These are phyloP conservation scores for Neoboletus brunneissimus DNA, from an alignment of 768 basidiomycete genomes.

Conservation along the genomic window DNA sequence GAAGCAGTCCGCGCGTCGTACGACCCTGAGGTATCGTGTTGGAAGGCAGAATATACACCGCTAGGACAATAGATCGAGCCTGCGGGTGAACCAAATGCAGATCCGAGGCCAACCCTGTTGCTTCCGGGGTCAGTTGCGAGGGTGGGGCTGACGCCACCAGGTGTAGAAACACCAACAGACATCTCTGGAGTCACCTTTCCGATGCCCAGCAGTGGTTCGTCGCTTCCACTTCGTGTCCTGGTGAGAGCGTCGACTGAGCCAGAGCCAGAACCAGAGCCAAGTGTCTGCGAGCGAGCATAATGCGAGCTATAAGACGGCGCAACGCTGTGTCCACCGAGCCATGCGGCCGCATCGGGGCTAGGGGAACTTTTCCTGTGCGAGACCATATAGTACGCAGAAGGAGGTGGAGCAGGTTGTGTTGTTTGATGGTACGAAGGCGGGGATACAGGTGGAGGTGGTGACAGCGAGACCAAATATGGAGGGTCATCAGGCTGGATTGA, in stretches of 20 bases:
- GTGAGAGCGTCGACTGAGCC: conserved; percentile 28
- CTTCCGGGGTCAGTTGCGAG: conserved; percentile 6
- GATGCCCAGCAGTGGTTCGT: conserved; percentile 26
- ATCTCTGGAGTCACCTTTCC: conserved; percentile 12
- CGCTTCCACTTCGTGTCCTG: conserved; percentile 30
- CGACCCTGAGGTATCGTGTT: conserved; percentile 20
- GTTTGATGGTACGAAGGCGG: conserved; percentile 3
- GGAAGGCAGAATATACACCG: conserved; percentile 4
- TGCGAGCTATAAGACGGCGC: conserved; percentile 29
- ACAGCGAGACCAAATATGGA: conserved; percentile 18
- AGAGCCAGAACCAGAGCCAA: conserved; percentile 26
- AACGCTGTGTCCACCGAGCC: conserved; percentile 24
- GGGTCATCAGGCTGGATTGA: conserved; percentile 12
- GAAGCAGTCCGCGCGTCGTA: conserved; percentile 18
- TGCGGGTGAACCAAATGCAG: conserved; percentile 30
- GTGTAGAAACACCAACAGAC: neutral
- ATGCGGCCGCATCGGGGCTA: conserved; percentile 27
- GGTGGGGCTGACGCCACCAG: conserved; percentile 8
- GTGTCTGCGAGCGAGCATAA: conserved; percentile 28
- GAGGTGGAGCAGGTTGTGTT: conserved; percentile 21
- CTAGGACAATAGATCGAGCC: conserved; percentile 22
- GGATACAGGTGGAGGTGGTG: conserved; percentile 23
- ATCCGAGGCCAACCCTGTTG: conserved; percentile 22
- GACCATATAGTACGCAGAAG: conserved; percentile 22
- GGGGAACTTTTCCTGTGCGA: conserved; percentile 25